A percentile compares a stretch with the other conserved stretches of the same genome.
Evolutionary conservation across 331 rosid genomes (phyloP).

Genomic region (Cydonia oblonga): DNA sequence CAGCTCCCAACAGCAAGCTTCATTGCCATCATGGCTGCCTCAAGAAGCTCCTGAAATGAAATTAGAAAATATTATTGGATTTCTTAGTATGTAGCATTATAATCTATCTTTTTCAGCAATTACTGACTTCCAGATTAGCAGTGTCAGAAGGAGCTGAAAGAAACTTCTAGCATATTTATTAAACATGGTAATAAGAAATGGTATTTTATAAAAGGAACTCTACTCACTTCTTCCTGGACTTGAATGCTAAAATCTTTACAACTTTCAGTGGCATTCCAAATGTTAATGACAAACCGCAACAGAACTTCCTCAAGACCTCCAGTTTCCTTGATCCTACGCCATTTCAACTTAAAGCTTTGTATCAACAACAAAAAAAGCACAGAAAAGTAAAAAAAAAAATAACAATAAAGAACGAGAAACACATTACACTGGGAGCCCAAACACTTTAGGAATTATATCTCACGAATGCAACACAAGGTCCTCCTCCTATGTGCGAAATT

Average conservation of each 20-base stretch:
- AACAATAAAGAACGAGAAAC: not conserved
- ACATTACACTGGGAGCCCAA: not conserved
- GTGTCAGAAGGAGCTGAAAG: not conserved
- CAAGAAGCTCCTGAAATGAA: slow-evolving; percentile 59
- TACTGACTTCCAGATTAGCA: not conserved
- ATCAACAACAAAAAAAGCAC: slow-evolving; percentile 4
- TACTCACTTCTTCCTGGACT: slow-evolving; percentile 43
- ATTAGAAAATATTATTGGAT: slow-evolving; percentile 9
- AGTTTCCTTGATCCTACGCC: slow-evolving; percentile 48
- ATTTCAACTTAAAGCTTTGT: slow-evolving; percentile 22
- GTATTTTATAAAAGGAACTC: not conserved
- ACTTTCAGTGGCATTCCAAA: slow-evolving; percentile 56
- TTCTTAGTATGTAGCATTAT: not conserved
- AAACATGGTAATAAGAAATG: not conserved
- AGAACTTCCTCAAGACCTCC: slow-evolving; percentile 54
- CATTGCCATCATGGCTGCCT: slow-evolving; percentile 58
- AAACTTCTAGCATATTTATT: not conserved
- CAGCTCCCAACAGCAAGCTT: slow-evolving; percentile 59
- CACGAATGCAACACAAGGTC: not conserved
- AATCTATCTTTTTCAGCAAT: not conserved
- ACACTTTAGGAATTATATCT: not conserved
- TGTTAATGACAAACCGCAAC: slow-evolving; percentile 41
- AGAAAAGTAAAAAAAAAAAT: not conserved
- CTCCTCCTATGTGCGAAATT: not conserved
- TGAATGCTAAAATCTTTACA: slow-evolving; percentile 22